Conservation (phyloP, 345 rosid genomes). For the Hypericum perforatum region DNA sequence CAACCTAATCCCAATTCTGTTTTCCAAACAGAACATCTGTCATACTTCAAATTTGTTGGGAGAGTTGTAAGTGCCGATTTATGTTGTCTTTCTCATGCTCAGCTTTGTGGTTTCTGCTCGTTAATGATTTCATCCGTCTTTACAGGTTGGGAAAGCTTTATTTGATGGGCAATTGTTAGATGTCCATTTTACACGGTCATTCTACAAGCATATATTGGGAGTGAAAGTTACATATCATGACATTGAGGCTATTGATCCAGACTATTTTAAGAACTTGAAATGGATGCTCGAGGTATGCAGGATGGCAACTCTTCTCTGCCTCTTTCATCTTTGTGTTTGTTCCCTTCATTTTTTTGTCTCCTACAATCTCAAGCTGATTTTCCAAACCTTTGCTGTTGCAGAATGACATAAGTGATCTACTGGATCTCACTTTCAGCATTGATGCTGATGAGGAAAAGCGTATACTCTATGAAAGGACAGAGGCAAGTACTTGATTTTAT, state of each 20-base stretch:
- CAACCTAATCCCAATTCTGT: conserved; percentile 98
- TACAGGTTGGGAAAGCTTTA: conserved; percentile 93
- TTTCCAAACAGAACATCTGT: conserved; percentile 94
- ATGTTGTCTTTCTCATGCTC: conserved; percentile 2
- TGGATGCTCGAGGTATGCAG: conserved; percentile 93
- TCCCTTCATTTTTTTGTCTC: neutral
- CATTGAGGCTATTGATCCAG: conserved; percentile 97
- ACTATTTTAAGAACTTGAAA: conserved; percentile 71
- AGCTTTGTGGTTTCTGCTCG: conserved; percentile 7
- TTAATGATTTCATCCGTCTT: conserved; percentile 8
- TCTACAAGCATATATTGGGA: conserved; percentile 92
- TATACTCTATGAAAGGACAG: conserved; percentile 69
- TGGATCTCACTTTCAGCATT: conserved; percentile 84
- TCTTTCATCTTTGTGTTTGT: neutral
- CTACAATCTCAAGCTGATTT: neutral
- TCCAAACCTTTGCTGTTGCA: conserved; percentile 25
- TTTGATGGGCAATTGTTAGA: conserved; percentile 92
- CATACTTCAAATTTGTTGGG: conserved; percentile 95
- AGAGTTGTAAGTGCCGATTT: conserved; percentile 65
- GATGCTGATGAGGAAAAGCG: conserved; percentile 97
- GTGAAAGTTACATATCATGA: conserved; percentile 87
- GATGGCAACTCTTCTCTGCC: neutral
- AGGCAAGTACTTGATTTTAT: conserved; percentile 30
- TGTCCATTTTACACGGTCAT: conserved; percentile 95
- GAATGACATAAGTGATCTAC: conserved; percentile 79